These are phyloP conservation scores for Sanghuangporus baumii DNA, from an alignment of 1,284 basidiomycete genomes.

Conservation along the genomic window DNA sequence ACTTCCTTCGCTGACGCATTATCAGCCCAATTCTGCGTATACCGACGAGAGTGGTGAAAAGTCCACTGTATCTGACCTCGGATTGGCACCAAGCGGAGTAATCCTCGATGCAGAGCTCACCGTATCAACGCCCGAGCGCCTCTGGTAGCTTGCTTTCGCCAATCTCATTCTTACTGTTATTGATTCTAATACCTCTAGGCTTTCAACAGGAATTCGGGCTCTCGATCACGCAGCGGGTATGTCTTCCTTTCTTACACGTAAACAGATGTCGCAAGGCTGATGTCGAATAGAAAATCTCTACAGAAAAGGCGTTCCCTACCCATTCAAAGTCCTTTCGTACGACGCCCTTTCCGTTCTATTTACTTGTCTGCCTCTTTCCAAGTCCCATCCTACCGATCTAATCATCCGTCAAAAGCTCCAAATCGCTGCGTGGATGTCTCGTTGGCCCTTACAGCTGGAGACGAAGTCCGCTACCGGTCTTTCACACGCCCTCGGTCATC, in stretches of 20 bases:
- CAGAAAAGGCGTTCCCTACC: conserved; percentile 48
- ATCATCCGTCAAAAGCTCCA: conserved; percentile 63
- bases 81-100: conserved; percentile 62
- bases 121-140: conserved; percentile 62
- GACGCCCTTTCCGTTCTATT: conserved; percentile 69
- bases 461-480: conserved; percentile 60
- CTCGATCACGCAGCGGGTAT: conserved; percentile 72
- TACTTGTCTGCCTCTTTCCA: conserved; percentile 62
- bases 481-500: conserved; percentile 71
- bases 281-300: conserved; percentile 58
- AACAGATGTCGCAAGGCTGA: not conserved
- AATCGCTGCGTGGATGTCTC: conserved; percentile 74
- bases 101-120: conserved; percentile 78
- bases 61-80: conserved; percentile 44
- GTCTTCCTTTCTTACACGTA: not conserved
- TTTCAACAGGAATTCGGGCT: conserved; percentile 72
- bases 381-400: conserved; percentile 52
- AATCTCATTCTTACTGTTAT: not conserved
- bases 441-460: conserved; percentile 61
- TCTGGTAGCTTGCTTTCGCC: conserved; percentile 48
- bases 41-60: conserved; percentile 71
- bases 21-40: conserved; percentile 53
- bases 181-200: conserved; percentile 35
- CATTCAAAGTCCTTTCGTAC: conserved; percentile 60
- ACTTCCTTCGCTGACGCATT: not conserved